Evolutionary conservation across 108 stramenopile species (phyloP).

Genomic region (Conticribra weissflogii): DNA sequence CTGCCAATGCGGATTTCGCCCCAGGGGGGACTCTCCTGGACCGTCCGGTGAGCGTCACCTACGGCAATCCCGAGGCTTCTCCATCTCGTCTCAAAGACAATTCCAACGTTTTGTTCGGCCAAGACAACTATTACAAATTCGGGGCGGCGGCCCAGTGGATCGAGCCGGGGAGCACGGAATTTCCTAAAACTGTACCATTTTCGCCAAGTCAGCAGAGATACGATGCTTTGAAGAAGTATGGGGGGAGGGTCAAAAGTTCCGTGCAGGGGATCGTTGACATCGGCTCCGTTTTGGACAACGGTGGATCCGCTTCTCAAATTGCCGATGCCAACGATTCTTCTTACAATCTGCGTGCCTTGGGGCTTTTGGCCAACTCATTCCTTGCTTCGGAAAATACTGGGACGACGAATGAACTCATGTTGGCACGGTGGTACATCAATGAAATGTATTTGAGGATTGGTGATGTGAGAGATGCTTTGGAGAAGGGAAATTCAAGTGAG

Average conservation of each 20-base stretch:
- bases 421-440: slow-evolving; percentile 85
- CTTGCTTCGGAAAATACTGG: slow-evolving; percentile 81
- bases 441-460: slow-evolving; percentile 69
- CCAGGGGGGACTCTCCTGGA: slow-evolving; percentile 84
- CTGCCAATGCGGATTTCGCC: slow-evolving; percentile 59
- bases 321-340: slow-evolving; percentile 48
- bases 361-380: slow-evolving; percentile 78
- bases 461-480: slow-evolving; percentile 60
- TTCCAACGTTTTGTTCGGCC: slow-evolving; percentile 76
- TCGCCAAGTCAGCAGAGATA: slow-evolving; percentile 70
- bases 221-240: slow-evolving; percentile 78
- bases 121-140: slow-evolving; percentile 86
- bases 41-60: slow-evolving; percentile 59
- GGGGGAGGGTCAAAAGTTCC: slow-evolving; percentile 47
- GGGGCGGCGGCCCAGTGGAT: slow-evolving; percentile 75
- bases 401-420: slow-evolving; percentile 76
- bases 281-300: slow-evolving; percentile 7
- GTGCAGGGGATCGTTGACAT: slow-evolving; percentile 39
- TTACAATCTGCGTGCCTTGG: slow-evolving; percentile 72
- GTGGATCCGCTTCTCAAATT: slow-evolving; percentile 25
- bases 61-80: slow-evolving; percentile 72
- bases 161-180: slow-evolving; percentile 58
- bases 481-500: slow-evolving; percentile 43
- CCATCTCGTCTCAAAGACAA: slow-evolving; percentile 63
- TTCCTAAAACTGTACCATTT: slow-evolving; percentile 82